phyloP scores from a whole-genome alignment of 352 stramenopile genomes.

The Vaucheria bursata region DNA sequence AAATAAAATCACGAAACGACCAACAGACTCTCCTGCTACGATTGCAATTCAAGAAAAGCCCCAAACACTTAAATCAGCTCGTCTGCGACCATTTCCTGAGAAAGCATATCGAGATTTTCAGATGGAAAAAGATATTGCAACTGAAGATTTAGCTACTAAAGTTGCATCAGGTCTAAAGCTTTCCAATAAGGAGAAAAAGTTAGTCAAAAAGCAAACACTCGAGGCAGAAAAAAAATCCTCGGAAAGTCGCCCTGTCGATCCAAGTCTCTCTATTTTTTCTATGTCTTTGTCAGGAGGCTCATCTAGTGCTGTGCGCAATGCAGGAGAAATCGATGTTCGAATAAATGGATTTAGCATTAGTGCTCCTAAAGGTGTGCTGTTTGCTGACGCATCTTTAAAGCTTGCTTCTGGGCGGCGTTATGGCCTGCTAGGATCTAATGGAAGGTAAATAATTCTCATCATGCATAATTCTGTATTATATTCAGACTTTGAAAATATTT shows the following conservation, averaged over 20 bases:
- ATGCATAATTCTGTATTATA: neutral
- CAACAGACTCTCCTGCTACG: neutral
- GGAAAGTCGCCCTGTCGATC: conserved; percentile 8
- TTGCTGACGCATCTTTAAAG: conserved; percentile 17
- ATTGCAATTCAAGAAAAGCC: no score
- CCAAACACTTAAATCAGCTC: no score
- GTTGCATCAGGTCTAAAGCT: conserved; percentile 15
- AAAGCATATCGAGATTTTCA: neutral
- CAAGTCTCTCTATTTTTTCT: conserved; percentile 25
- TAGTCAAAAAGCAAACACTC: conserved; percentile 20
- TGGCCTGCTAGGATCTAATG: conserved; percentile 29
- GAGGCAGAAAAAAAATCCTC: neutral
- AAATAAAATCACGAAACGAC: conserved; percentile 18
- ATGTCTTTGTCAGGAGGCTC: conserved; percentile 17
- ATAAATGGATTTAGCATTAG: conserved; percentile 30
- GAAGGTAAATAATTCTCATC: neutral
- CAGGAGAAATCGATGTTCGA: conserved; percentile 9
- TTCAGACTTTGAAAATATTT: neutral
- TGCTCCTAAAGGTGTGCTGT: conserved; percentile 27
- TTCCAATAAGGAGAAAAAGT: conserved; percentile 43
- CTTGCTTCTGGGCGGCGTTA: conserved; percentile 28
- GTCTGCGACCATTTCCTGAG: neutral
- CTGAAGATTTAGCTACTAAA: conserved; percentile 27
- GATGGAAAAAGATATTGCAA: conserved; percentile 11
- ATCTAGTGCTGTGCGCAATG: conserved; percentile 15